Evolutionary conservation across 129 eudicot species (phyloP).

Genomic region (Cynara cardunculus): DNA sequence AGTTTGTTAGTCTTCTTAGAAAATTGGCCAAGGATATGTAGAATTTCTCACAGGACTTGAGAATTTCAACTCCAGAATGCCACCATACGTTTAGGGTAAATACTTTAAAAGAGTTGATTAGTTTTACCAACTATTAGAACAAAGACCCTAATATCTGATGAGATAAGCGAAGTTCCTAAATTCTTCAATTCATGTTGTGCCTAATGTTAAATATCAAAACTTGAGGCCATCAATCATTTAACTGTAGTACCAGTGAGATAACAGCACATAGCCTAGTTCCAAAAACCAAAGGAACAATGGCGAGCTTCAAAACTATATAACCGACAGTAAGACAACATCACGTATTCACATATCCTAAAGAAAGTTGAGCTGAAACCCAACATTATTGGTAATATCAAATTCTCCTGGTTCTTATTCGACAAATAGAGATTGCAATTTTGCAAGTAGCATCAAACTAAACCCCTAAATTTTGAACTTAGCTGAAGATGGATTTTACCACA

Average conservation of each 20-base stretch:
- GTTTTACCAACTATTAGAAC: no score
- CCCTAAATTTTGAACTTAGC: slow-evolving; percentile 3
- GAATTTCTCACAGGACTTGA: no score
- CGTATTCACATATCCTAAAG: no score
- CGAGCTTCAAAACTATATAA: background rate
- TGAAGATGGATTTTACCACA: background rate
- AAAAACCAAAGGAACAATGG: background rate
- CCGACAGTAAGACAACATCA: background rate
- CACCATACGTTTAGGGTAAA: no score
- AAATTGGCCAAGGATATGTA: no score
- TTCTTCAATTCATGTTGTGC: background rate
- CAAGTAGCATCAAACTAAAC: slow-evolving; percentile 1
- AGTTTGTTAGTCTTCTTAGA: background rate
- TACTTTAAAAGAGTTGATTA: no score
- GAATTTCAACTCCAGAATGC: no score
- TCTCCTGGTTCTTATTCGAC: background rate
- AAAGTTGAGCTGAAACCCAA: background rate
- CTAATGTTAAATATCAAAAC: background rate
- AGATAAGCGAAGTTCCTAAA: background rate
- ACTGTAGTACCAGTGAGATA: background rate
- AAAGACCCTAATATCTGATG: no score
- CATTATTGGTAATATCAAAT: background rate
- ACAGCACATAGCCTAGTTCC: background rate
- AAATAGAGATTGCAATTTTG: background rate
- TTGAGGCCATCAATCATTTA: background rate